Evolutionary conservation across 1,284 basidiomycete genomes (phyloP), one percentile per base, ranked within the genome.

Genomic region (Cryptococcus neoformans): DNA sequence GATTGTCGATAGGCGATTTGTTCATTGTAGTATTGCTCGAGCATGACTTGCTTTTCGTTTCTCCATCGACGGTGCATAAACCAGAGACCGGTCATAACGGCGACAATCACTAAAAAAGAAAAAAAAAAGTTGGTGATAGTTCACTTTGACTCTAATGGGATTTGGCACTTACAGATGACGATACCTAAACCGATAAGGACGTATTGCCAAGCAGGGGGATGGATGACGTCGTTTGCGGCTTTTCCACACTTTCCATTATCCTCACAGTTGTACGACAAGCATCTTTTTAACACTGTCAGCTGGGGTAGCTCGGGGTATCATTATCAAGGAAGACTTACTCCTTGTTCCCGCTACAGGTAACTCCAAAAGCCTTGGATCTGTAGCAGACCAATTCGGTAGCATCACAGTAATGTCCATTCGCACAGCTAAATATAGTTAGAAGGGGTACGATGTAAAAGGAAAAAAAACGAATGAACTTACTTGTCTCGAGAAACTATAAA

Each of bases 11-110:
- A 79, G n/a, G 77, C 76, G 45, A 77, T 72, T 72, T 90, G 89
- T 79, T 92, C 90, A 64, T 86, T 85, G 86, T 90, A 92, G 77
- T 92, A 92, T 67, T 90, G 87, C 51, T 86, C 78, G 63, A 90
- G 85, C 76, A 87, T 89, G 77, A 88, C 85, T 51, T 88, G 85
- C 69, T 91, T 89, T 59, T 80, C 77, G 51, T 86, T 85, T 66
- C 89, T 84, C 61, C 87, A 82, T 60, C 84, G 84, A 35, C 84
- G 79, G 69, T 92, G 90, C 10, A 88, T 64, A 65, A 86, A 80
- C 78, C 85, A 90, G 39, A 92, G 79, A 5, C 81, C 81, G 44
- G 83, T 75, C 48, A 91, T 80, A 4, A 87, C 87, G 36, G 82
- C 86, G 57, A 83, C 77, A 80, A 91, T 88, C 46, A 86, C 88